Conservation (phyloP, 73 alveolate species). For the Stentor roeselii region DNA sequence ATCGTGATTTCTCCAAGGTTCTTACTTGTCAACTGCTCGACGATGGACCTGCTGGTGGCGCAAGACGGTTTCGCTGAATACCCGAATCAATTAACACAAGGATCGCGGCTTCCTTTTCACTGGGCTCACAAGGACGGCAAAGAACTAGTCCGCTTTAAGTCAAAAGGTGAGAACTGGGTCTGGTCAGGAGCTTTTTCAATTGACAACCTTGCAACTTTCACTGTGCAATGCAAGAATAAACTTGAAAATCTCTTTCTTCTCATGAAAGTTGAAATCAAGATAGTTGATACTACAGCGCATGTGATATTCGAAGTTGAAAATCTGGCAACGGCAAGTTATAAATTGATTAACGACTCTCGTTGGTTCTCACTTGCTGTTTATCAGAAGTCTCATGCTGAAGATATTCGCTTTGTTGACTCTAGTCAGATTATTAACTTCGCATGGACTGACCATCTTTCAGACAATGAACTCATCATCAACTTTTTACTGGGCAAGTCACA, state of each 20-base stretch:
- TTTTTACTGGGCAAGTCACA: not conserved
- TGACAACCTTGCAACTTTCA: not conserved
- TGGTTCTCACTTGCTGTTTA: not conserved
- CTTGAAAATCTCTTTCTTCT: not conserved
- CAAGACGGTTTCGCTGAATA: not conserved
- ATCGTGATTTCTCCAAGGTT: constrained; percentile 39
- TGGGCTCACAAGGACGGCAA: not conserved
- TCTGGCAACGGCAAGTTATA: not conserved
- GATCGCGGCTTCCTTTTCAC: constrained; percentile 1
- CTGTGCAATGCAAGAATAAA: not conserved
- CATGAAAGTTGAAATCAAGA: not conserved
- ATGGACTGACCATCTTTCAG: not conserved
- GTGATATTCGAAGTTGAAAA: constrained; percentile 10
- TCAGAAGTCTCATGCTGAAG: not conserved
- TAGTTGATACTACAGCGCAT: not conserved
- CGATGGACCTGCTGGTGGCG: not conserved
- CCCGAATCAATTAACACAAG: not conserved
- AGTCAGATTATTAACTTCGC: not conserved
- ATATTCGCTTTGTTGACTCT: not conserved
- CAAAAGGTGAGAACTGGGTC: not conserved
- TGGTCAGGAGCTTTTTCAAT: constrained; percentile 6
- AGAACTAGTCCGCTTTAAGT: constrained; percentile 1
- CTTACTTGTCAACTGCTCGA: constrained; percentile 39
- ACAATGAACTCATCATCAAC: constrained; percentile 1
- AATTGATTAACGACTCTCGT: constrained; percentile 2